Evolutionary conservation across 1,284 basidiomycete species (phyloP), one percentile per base, ranked within the genome.

Genomic region (Malassezia brasiliensis): DNA sequence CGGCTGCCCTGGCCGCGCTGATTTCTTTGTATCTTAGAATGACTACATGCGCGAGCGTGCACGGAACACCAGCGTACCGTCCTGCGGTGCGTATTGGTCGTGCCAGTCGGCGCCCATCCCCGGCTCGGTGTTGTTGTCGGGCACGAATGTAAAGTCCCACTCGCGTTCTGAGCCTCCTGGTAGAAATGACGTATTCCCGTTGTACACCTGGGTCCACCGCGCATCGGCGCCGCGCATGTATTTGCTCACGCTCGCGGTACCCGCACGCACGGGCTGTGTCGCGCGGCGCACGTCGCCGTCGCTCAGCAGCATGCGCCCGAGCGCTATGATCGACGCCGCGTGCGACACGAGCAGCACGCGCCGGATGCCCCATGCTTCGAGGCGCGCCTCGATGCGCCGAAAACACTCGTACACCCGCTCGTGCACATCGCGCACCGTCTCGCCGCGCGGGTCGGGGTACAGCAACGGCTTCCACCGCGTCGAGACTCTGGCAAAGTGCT

Each of bases 251-350:
- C 53, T 60, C 15, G 66, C 66, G 8, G 69, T 72, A 3, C 65
- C 67, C 4, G 67, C 66, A 3, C 62, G 64, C n/a, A 72, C 59
- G n/a, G 60, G 50, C 82, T 52, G 0, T 74, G 69, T 28, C 77
- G 76, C 42, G 30, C 50, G 51, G 41, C 58, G 47, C 22, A 41
- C 30, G 19, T 51, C 42, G 37, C 61, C 62, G 40, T 83, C 78
- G 1, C 80, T 82, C 5, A 82, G 60, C 36, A 90, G 78, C 37
- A 78, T 81, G 51, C 83, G 78, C 5, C 81, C 80, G 40, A 90
- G 79, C 3, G 83, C 82, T 60, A 88, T 87, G 58, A 80, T 78
- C 5, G 86, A 84, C 14, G 87, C 88, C 0, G 88, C 88, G 70
- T 90, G 88, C 56, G 82, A 83, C 61, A 88, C 79, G 28, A 90